Evolutionary conservation across 2,329 filamentous ascomycete species (phyloP).

Genomic region (Stemphylium vesicarium): DNA sequence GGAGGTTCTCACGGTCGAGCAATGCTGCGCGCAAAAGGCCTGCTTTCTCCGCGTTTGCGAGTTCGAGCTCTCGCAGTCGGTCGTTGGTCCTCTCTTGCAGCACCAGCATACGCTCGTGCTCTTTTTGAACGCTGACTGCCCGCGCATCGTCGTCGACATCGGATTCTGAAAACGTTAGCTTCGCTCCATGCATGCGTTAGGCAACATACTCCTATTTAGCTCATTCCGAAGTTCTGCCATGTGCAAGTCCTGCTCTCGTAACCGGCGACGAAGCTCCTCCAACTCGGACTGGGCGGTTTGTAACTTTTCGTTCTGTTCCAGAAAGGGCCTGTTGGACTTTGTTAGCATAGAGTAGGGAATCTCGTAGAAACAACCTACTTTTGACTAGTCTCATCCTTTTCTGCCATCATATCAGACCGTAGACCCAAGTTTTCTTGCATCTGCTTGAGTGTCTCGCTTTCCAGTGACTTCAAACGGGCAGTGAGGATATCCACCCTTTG

Average conservation of each 20-base stretch:
- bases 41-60: slow-evolving; percentile 45
- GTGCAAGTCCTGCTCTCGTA: slow-evolving; percentile 46
- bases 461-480: slow-evolving; percentile 45
- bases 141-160: slow-evolving; percentile 41
- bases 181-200: neutral
- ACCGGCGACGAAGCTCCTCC: slow-evolving; percentile 41
- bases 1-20: slow-evolving; percentile 42
- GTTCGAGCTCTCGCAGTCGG: slow-evolving; percentile 43
- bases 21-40: slow-evolving; percentile 43
- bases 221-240: slow-evolving; percentile 46
- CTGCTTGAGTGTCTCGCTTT: slow-evolving; percentile 51
- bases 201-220: slow-evolving; percentile 41
- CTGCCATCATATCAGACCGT: slow-evolving; percentile 46
- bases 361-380: slow-evolving; percentile 21
- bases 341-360: neutral
- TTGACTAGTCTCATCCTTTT: slow-evolving; percentile 44
- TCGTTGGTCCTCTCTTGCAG: slow-evolving; percentile 45
- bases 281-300: slow-evolving; percentile 44
- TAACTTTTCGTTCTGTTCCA: slow-evolving; percentile 49
- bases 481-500: slow-evolving; percentile 50
- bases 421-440: slow-evolving; percentile 51
- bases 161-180: slow-evolving; percentile 27
- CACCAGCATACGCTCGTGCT: slow-evolving; percentile 44
- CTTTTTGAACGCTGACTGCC: slow-evolving; percentile 38
- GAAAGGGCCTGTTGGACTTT: slow-evolving; percentile 35